These are phyloP conservation scores for Rosa rugosa DNA, from an alignment of 306 rosid species.

Conservation along the genomic window DNA sequence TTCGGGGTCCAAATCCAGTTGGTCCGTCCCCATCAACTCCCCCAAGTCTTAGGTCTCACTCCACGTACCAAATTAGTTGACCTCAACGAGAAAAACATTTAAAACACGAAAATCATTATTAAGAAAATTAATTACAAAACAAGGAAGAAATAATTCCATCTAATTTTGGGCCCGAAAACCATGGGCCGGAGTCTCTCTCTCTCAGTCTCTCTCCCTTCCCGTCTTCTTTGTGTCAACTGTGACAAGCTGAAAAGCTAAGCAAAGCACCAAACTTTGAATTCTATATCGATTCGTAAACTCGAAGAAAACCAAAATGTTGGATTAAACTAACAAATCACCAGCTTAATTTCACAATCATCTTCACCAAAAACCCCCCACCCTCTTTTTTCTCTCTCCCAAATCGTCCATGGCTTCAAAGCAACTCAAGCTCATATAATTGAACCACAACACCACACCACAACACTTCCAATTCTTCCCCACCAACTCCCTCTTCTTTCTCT, in stretches of 20 bases:
- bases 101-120: background rate
- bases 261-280: background rate
- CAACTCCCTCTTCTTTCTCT: constrained; percentile 5
- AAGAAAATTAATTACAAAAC: background rate
- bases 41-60: constrained; percentile 5
- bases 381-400: background rate
- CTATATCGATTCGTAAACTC: constrained; percentile 41
- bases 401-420: constrained; percentile 1
- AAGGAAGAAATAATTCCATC: background rate
- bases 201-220: background rate
- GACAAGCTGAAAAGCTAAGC: background rate
- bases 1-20: background rate
- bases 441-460: background rate
- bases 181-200: constrained; percentile 23
- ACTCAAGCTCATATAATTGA: constrained; percentile 6
- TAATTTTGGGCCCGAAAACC: constrained; percentile 1
- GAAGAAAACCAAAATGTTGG: constrained; percentile 53
- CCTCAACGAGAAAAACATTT: background rate
- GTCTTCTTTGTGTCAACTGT: background rate
- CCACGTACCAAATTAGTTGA: constrained; percentile 13
- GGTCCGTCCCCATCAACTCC: constrained; percentile 13
- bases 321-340: constrained; percentile 31
- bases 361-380: constrained; percentile 29
- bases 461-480: background rate
- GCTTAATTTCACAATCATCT: constrained; percentile 8